phyloP scores from a whole-genome alignment of 352 stramenopile species.

The Albugo candida region DNA sequence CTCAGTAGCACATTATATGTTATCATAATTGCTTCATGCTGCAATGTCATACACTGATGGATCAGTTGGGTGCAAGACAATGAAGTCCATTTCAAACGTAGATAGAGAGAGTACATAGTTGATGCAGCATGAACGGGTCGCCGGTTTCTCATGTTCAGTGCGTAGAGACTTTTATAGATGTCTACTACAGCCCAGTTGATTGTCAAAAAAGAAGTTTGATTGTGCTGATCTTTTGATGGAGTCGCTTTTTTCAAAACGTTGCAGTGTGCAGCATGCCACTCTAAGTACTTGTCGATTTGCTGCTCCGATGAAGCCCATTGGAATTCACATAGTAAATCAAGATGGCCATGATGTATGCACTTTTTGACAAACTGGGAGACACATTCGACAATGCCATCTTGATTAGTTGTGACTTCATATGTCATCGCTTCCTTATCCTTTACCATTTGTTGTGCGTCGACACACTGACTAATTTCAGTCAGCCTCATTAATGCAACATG shows the following conservation, averaged over 20 bases:
- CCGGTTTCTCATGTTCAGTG: conserved; percentile 41
- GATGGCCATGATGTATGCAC: conserved; percentile 32
- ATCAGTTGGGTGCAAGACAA: conserved; percentile 20
- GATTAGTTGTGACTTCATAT: not conserved
- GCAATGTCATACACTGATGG: conserved; percentile 8
- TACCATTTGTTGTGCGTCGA: not conserved
- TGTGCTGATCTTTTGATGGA: no score
- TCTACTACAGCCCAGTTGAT: conserved; percentile 3
- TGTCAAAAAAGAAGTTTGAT: not conserved
- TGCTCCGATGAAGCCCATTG: conserved; percentile 30
- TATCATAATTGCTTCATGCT: conserved; percentile 41
- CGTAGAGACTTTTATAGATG: conserved; percentile 47
- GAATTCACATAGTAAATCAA: conserved; percentile 53
- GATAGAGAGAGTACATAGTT: conserved; percentile 30
- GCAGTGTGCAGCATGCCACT: conserved; percentile 53
- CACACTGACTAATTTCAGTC: not conserved
- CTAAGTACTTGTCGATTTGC: conserved; percentile 45
- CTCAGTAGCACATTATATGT: conserved; percentile 23
- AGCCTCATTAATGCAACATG: conserved; percentile 58
- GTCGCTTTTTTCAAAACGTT: conserved; percentile 19
- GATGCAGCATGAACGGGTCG: conserved; percentile 39
- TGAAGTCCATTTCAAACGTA: conserved; percentile 23
- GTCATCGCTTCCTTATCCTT: not conserved
- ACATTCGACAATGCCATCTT: conserved; percentile 18
- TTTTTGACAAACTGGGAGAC: conserved; percentile 59